Conservation (phyloP, 495 filamentous ascomycete species). For the Xylaria nigripes region DNA sequence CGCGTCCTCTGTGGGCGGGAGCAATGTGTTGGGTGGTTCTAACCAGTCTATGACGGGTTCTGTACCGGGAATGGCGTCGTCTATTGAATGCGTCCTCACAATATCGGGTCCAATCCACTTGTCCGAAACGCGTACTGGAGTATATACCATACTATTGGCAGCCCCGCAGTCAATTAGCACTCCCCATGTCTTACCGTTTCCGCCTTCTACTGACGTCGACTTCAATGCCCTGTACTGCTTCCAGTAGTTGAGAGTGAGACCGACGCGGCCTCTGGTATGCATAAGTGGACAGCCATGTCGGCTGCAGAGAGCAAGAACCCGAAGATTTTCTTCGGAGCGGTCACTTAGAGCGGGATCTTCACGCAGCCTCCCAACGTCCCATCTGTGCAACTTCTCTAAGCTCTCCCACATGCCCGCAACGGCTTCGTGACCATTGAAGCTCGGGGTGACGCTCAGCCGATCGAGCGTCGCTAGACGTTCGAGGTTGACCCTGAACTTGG, state of each 20-base stretch:
- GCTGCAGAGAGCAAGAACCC: constrained; percentile 50
- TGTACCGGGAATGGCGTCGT: constrained; percentile 32
- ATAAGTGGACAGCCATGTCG: constrained; percentile 70
- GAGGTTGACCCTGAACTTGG: constrained; percentile 70
- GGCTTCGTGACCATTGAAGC: constrained; percentile 82
- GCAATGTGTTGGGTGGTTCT: constrained; percentile 43
- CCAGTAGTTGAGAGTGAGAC: constrained; percentile 84
- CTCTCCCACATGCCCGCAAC: constrained; percentile 70
- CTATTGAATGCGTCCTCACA: constrained; percentile 39
- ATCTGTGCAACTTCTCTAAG: constrained; percentile 53
- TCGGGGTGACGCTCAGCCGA: constrained; percentile 60
- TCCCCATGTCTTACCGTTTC: constrained; percentile 44
- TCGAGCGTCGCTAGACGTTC: constrained; percentile 72
- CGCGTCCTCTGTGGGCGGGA: constrained; percentile 33
- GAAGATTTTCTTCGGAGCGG: constrained; percentile 45
- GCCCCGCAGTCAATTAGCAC: constrained; percentile 56
- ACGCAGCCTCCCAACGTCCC: constrained; percentile 56
- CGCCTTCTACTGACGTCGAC: constrained; percentile 23
- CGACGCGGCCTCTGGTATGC: constrained; percentile 63
- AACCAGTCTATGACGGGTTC: constrained; percentile 57
- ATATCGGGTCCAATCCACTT: constrained; percentile 57
- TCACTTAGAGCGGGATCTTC: constrained; percentile 37
- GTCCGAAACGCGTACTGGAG: constrained; percentile 53
- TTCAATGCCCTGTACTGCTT: constrained; percentile 49
- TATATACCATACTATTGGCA: constrained; percentile 42